Percentiles rank a stretch among this genome's conserved stretches.
phyloP scores from a whole-genome alignment of 768 basidiomycete genomes.

The Ramaria sp. region DNA sequence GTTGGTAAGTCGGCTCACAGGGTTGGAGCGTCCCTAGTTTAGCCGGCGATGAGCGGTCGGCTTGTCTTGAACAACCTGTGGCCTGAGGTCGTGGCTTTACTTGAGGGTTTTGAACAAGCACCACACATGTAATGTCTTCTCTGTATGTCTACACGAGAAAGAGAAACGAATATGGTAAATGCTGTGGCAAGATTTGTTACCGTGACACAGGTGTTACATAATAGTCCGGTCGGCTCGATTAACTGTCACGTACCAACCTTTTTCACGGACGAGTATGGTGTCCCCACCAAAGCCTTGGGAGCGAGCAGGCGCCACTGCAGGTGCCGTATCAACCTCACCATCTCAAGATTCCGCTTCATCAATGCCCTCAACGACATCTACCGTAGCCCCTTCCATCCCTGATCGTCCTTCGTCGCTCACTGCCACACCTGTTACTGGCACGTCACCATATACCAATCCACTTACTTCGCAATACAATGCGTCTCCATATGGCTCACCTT shows the following conservation, averaged over 20 bases:
- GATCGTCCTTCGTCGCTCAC: slow-evolving; percentile 48
- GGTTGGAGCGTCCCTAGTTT: too few species aligned
- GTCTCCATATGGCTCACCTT: slow-evolving; percentile 16
- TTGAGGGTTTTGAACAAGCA: too few species aligned
- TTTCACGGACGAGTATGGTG: slow-evolving; percentile 38
- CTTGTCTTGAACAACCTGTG: too few species aligned
- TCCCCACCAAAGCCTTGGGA: slow-evolving; percentile 93
- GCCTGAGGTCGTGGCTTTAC: too few species aligned
- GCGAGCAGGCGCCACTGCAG: slow-evolving; percentile 34
- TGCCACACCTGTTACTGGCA: slow-evolving; percentile 14
- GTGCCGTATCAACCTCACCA: slow-evolving; percentile 7
- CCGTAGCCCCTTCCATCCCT: slow-evolving; percentile 32
- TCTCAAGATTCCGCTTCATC: slow-evolving; percentile 20
- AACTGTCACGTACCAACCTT: neutral
- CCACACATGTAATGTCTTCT: too few species aligned
- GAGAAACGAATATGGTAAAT: too few species aligned
- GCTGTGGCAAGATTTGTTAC: too few species aligned
- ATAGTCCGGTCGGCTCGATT: neutral
- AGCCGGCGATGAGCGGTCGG: too few species aligned
- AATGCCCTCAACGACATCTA: slow-evolving; percentile 19
- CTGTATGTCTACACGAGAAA: too few species aligned
- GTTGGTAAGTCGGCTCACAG: too few species aligned
- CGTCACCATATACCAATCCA: slow-evolving; percentile 23
- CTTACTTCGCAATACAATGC: slow-evolving; percentile 1
- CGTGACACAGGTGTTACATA: too few species aligned